Evolutionary conservation across 257 asterid species (phyloP).

Genomic region (Solanum virginianum): DNA sequence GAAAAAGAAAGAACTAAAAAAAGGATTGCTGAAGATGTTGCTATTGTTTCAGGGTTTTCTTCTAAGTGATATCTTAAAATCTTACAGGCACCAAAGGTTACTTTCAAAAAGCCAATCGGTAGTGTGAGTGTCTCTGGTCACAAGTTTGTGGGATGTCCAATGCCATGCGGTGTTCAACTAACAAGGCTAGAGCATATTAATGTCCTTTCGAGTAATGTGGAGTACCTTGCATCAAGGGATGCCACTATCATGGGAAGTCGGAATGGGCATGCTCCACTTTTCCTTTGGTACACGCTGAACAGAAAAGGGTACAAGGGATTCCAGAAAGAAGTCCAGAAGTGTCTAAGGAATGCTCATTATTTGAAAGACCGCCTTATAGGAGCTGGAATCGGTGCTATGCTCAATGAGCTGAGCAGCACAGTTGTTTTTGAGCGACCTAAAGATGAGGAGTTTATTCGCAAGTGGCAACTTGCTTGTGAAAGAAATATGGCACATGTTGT

Average conservation of each 20-base stretch:
- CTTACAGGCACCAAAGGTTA: constrained; percentile 83
- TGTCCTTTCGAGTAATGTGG: constrained; percentile 73
- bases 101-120: constrained; percentile 90
- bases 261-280: constrained; percentile 94
- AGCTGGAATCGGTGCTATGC: constrained; percentile 79
- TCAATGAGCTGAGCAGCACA: constrained; percentile 90
- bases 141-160: constrained; percentile 96
- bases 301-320: constrained; percentile 87
- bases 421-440: constrained; percentile 93
- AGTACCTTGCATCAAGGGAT: constrained; percentile 93
- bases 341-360: constrained; percentile 88
- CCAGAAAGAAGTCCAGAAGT: constrained; percentile 94
- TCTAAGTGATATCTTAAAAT: background rate
- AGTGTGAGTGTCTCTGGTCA: constrained; percentile 96
- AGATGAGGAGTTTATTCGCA: constrained; percentile 77
- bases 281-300: constrained; percentile 91
- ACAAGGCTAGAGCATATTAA: constrained; percentile 66
- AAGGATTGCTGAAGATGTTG: background rate
- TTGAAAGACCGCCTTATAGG: constrained; percentile 61
- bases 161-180: constrained; percentile 95
- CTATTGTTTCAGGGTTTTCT: background rate
- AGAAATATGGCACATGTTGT: constrained; percentile 83
- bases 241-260: constrained; percentile 99
- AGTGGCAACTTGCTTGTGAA: constrained; percentile 96
- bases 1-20: background rate